Conservation (phyloP, 345 rosid genomes). For the Gynandropsis gynandra region DNA sequence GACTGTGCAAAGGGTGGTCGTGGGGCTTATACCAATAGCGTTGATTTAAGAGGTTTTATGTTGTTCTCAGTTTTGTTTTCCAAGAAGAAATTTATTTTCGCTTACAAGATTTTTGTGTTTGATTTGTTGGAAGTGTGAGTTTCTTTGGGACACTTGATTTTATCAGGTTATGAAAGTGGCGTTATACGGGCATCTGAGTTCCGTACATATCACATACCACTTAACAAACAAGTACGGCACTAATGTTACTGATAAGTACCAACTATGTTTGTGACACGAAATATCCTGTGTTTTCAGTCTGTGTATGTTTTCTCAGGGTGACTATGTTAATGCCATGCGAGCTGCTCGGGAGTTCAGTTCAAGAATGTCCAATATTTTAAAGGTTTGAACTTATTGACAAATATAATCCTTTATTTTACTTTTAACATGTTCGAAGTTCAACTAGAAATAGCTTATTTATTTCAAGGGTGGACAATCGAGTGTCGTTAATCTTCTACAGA, state of each 20-base stretch:
- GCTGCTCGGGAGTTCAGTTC: conserved; percentile 89
- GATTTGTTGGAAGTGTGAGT: conserved; percentile 41
- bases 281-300: conserved; percentile 19
- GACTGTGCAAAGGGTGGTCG: conserved; percentile 99
- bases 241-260: conserved; percentile 8
- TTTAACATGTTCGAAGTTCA: background rate
- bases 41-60: conserved; percentile 62
- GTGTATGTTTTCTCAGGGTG: conserved; percentile 43
- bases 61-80: conserved; percentile 12
- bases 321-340: conserved; percentile 69
- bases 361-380: conserved; percentile 57
- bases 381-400: conserved; percentile 39
- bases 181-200: conserved; percentile 81
- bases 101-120: background rate
- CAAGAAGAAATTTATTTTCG: conserved; percentile 10
- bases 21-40: conserved; percentile 86
- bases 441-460: conserved; percentile 12
- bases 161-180: conserved; percentile 70
- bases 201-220: conserved; percentile 92
- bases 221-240: conserved; percentile 63
- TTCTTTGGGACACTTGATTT: conserved; percentile 10
- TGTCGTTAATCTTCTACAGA: conserved; percentile 10
- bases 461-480: conserved; percentile 9
- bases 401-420: background rate
- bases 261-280: conserved; percentile 4